Conservation (phyloP, 345 rosid genomes). For the Acer saccharum region DNA sequence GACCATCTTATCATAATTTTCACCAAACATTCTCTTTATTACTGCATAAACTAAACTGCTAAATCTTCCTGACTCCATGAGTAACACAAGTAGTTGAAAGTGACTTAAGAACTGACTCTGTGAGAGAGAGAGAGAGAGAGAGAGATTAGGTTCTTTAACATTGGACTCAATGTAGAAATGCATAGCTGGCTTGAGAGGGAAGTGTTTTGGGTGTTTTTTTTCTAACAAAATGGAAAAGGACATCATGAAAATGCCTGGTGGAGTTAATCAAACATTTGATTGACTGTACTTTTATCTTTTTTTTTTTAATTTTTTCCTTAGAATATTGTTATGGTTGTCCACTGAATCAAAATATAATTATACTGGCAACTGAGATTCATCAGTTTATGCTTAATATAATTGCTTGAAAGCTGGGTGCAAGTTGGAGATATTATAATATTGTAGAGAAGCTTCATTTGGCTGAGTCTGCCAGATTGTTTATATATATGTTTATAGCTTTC, state of each 20-base stretch:
- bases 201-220: not conserved
- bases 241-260: conserved; percentile 3
- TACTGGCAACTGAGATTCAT: conserved; percentile 25
- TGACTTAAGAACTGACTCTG: no score
- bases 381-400: not conserved
- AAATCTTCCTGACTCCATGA: conserved; percentile 1
- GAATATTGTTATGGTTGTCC: not conserved
- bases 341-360: not conserved
- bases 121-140: no score
- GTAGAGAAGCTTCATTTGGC: conserved; percentile 26
- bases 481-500: not conserved
- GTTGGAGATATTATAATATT: conserved; percentile 19
- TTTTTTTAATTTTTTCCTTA: not conserved
- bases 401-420: conserved; percentile 23
- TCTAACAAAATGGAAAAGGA: conserved; percentile 9
- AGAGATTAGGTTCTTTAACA: no score
- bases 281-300: not conserved
- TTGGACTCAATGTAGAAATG: conserved; percentile 11
- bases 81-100: no score
- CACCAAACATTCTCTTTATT: not conserved
- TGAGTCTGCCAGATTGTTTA: conserved; percentile 13
- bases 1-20: not conserved
- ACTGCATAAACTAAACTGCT: not conserved
- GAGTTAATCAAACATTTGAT: conserved; percentile 4
- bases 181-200: not conserved